A percentile compares a stretch with the other conserved stretches of the same genome.
These are phyloP conservation scores for Posidonia oceanica DNA, from an alignment of 116 monocot genomes.

Conservation along the genomic window DNA sequence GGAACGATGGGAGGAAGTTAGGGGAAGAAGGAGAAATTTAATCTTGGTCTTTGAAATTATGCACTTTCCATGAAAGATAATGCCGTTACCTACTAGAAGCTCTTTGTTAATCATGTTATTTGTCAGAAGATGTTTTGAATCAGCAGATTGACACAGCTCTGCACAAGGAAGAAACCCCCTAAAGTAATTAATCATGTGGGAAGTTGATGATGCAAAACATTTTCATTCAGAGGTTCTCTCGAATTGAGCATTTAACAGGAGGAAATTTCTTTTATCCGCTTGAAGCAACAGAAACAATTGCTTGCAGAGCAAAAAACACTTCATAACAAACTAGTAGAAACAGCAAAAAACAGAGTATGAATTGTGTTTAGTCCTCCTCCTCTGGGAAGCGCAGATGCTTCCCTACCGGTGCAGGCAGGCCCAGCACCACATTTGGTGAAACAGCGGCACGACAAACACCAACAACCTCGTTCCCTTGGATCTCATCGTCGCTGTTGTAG, in stretches of 20 bases:
- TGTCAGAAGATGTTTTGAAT: too few species aligned
- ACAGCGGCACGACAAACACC: neutral
- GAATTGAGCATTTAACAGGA: neutral
- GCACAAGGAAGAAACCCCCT: too few species aligned
- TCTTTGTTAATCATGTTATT: too few species aligned
- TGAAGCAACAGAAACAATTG: neutral
- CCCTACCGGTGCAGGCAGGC: constrained; percentile 3
- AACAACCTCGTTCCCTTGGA: neutral
- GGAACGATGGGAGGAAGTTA: too few species aligned
- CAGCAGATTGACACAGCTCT: too few species aligned
- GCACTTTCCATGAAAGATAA: too few species aligned
- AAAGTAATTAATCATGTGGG: too few species aligned
- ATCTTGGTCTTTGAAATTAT: too few species aligned
- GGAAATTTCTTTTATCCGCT: neutral
- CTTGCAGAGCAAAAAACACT: neutral
- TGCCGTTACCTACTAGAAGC: too few species aligned
- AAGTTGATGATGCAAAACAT: too few species aligned
- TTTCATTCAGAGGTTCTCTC: too few species aligned
- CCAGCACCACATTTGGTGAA: neutral
- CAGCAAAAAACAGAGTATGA: neutral
- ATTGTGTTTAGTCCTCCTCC: neutral
- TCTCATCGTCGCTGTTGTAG: constrained; percentile 45
- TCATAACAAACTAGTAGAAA: neutral
- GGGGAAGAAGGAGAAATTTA: too few species aligned
- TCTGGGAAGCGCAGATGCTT: constrained; percentile 12